Evolutionary conservation across 257 asterid species (phyloP).

Genomic region (Hygrophila difformis): DNA sequence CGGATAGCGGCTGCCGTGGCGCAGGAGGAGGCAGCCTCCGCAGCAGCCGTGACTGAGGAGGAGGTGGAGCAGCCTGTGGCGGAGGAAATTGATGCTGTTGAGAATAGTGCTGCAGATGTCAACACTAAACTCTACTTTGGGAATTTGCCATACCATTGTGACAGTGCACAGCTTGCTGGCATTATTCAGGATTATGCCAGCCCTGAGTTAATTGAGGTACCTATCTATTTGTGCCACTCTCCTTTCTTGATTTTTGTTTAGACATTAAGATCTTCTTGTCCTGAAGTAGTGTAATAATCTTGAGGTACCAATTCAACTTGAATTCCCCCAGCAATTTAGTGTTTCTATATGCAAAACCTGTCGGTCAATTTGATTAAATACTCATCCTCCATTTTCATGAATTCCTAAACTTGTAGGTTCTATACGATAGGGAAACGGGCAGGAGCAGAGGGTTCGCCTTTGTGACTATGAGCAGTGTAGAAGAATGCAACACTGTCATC

Average conservation of each 20-base stretch:
- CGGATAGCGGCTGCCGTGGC: constrained; percentile 51
- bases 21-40: constrained; percentile 47
- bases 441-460: constrained; percentile 93
- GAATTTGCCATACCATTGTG: constrained; percentile 80
- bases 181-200: constrained; percentile 74
- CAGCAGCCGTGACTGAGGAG: constrained; percentile 20
- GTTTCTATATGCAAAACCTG: not conserved
- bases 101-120: constrained; percentile 15
- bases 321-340: too few species aligned
- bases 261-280: not conserved
- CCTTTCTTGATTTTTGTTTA: too few species aligned
- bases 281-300: not conserved
- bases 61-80: constrained; percentile 21
- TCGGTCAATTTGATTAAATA: too few species aligned
- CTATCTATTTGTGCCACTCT: too few species aligned
- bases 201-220: constrained; percentile 94
- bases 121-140: constrained; percentile 86
- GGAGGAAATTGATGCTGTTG: constrained; percentile 18
- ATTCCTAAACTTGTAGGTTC: constrained; percentile 42
- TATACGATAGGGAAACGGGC: constrained; percentile 70
- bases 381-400: not conserved
- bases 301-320: too few species aligned
- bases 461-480: constrained; percentile 83
- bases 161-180: constrained; percentile 94
- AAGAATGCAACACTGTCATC: constrained; percentile 67